Base-by-base conservation (phyloP, 2,329 filamentous ascomycete genomes). In the Xylariaceae sp. region DNA sequence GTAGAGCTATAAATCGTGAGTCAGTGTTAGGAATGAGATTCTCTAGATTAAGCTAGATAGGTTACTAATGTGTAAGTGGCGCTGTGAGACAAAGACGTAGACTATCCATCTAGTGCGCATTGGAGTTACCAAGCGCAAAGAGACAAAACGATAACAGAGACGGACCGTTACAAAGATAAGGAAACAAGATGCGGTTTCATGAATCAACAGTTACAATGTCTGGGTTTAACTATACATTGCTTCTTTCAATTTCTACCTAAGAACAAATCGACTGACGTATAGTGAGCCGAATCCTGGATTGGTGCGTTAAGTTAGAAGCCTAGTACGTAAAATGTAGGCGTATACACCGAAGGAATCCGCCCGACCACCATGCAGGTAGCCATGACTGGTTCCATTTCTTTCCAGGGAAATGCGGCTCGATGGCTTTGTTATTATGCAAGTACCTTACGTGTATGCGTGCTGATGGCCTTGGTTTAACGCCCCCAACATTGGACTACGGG, bases 311-410 rank as follows among this genome's bases (percentile, higher is more conserved):
- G 15, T 18, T 49, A 15, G 44, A 10, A 53, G 40, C 45, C 29
- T 27, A 49, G 37, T 56, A 58, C 52, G 55, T 54, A 57, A 57
- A 43, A 54, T 23, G 21, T 39, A 36, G 40, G 48, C 20, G 20
- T 26, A 8, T 41, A 52, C 54, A 52, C 55, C 54, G 45, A 53
- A 21, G 47, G 49, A 56, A 57, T 57, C 50, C 47, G 53, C 53
- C 47, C 47, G 36, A 16, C 49, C 9, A 11, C 11, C 6, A 6
- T 5, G 15, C n/a, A 24, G 13, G 26, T 30, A 29, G 51, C 46
- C 30, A 43, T 23, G 33, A 29, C 30, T 52, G 42, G 36, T 54
- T 50, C 33, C 40, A 35, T 41, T 20, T 23, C 27, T 47, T 20
- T 15, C 21, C 26, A 30, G 27, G 35, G 29, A 37, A 24, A 20